A percentile compares a stretch with the other conserved stretches of the same genome.
Evolutionary conservation across 495 filamentous ascomycete genomes (phyloP).

Genomic region (Parachaetomium inaequale): DNA sequence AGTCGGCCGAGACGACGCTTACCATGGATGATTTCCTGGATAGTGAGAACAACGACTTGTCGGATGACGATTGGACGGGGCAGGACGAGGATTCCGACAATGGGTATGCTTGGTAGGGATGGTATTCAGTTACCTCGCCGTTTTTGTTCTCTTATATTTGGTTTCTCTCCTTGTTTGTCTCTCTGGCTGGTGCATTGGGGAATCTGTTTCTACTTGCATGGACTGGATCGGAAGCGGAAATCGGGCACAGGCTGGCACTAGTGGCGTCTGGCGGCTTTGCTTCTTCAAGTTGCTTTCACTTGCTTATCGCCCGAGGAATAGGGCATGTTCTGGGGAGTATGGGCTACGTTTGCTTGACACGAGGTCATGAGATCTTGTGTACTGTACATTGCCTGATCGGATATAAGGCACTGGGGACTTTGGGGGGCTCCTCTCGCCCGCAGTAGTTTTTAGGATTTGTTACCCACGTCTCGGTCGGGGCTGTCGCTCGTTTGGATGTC

Average conservation of each 20-base stretch:
- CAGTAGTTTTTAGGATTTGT: neutral
- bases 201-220: too few relatives aligned
- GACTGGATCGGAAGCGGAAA: neutral
- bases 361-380: neutral
- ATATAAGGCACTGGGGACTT: neutral
- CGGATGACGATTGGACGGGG: constrained; percentile 72
- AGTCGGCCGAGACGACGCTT: constrained; percentile 67
- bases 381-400: neutral
- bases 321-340: neutral
- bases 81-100: constrained; percentile 37
- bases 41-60: constrained; percentile 54
- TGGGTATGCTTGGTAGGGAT: constrained; percentile 29
- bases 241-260: neutral
- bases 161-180: too few relatives aligned
- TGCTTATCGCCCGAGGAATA: neutral
- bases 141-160: neutral
- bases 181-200: neutral
- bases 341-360: neutral
- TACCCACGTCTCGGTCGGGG: neutral
- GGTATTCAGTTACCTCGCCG: neutral
- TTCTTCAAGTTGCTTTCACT: neutral
- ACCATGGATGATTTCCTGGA: constrained; percentile 80
- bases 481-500: neutral
- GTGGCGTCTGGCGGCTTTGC: neutral
- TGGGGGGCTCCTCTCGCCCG: neutral